Conservation (phyloP, 2,329 filamentous ascomycete genomes). For the Nemania serpens region DNA sequence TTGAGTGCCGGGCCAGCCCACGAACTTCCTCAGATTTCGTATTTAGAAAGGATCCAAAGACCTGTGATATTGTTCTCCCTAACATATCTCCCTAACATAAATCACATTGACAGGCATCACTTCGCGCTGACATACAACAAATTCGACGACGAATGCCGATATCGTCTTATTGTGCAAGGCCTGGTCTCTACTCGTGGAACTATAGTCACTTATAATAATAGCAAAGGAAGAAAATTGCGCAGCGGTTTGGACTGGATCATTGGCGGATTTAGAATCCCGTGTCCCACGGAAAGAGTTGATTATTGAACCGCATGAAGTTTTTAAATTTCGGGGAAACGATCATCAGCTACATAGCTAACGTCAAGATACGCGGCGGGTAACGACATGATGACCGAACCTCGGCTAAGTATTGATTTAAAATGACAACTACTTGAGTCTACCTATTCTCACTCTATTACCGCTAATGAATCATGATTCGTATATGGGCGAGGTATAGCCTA, state of each 20-base stretch:
- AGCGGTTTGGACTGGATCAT: constrained; percentile 2
- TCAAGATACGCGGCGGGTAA: too few relatives aligned
- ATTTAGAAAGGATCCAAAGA: constrained; percentile 1
- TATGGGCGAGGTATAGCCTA: neutral
- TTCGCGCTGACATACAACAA: constrained; percentile 5
- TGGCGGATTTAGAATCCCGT: neutral
- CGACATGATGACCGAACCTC: too few relatives aligned
- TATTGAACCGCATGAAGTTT: too few relatives aligned
- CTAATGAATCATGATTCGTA: constrained; percentile 19
- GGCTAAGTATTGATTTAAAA: too few relatives aligned
- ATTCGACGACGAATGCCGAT: neutral
- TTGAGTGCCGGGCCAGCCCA: neutral
- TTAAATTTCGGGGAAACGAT: too few relatives aligned
- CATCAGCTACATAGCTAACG: too few relatives aligned
- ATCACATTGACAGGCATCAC: neutral
- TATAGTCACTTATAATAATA: neutral
- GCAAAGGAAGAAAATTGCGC: neutral
- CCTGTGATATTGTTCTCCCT: neutral
- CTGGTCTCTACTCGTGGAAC: constrained; percentile 1
- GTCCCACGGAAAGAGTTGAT: too few relatives aligned
- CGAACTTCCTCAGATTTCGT: neutral
- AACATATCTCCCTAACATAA: too few relatives aligned
- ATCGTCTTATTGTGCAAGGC: constrained; percentile 7
- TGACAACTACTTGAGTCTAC: too few relatives aligned
- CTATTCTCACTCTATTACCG: too few relatives aligned